These are phyloP conservation scores for Oryza officinalis DNA, from an alignment of 176 grass and related monocot genomes.

Conservation along the genomic window DNA sequence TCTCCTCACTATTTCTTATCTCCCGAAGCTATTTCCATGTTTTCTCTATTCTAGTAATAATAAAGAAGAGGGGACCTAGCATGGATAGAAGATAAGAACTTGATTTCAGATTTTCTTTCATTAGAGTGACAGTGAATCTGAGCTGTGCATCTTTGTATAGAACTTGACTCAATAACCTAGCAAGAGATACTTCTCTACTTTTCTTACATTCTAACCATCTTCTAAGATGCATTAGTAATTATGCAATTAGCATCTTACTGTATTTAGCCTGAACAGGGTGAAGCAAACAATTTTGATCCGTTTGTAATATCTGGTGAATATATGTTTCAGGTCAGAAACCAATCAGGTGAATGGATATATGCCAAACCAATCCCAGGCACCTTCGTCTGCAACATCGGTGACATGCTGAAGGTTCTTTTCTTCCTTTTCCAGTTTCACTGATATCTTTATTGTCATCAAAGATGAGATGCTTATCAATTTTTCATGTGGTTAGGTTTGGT, in stretches of 20 bases:
- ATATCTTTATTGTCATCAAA: neutral
- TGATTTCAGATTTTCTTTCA: neutral
- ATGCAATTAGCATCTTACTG: neutral
- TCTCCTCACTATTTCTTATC: neutral
- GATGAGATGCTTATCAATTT: neutral
- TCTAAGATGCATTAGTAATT: neutral
- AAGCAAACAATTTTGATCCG: neutral
- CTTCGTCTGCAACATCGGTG: conserved; percentile 92
- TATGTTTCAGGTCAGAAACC: conserved; percentile 69
- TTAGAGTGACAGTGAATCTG: neutral
- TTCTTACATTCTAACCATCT: neutral
- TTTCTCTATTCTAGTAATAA: neutral
- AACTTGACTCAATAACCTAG: neutral
- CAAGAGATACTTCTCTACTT: neutral
- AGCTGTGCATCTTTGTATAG: neutral
- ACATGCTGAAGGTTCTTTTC: conserved; percentile 81
- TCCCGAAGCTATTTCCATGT: neutral
- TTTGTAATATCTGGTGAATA: neutral
- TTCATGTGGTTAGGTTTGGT: conserved; percentile 64
- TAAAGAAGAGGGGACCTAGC: neutral
- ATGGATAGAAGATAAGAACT: neutral
- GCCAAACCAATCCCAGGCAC: conserved; percentile 78
- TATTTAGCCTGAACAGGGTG: neutral
- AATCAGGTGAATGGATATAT: conserved; percentile 82
- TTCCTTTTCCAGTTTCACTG: neutral